phyloP scores from a whole-genome alignment of 192 early-diverging fungal species.

The Coemansia biformis region DNA sequence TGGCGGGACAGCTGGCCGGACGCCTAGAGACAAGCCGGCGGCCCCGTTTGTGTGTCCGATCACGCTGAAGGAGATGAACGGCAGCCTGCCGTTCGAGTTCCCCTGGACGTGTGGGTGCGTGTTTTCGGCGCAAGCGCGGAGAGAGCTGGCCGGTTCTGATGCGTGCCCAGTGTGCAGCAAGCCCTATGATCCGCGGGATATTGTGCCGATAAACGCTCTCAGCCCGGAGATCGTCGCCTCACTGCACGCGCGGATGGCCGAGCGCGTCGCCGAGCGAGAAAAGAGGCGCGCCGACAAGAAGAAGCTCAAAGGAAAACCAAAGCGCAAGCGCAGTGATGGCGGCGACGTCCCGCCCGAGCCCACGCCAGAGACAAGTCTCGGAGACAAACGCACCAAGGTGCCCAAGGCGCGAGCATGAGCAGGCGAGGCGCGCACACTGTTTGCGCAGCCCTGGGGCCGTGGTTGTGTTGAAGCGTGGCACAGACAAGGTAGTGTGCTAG shows the following conservation, averaged over 20 bases:
- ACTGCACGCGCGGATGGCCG: slow-evolving; percentile 11
- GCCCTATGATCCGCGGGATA: slow-evolving; percentile 8
- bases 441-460: too few relatives aligned
- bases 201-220: slow-evolving; percentile 33
- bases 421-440: too few relatives aligned
- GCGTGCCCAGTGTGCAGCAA: slow-evolving; percentile 21
- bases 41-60: slow-evolving; percentile 46
- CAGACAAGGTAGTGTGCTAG: too few relatives aligned
- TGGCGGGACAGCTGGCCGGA: too few relatives aligned
- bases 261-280: slow-evolving; percentile 4
- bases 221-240: slow-evolving; percentile 12
- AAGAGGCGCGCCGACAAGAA: background rate
- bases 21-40: slow-evolving; percentile 14
- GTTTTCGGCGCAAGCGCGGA: slow-evolving; percentile 33
- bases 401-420: background rate
- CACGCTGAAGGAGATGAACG: slow-evolving; percentile 50
- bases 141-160: slow-evolving; percentile 15
- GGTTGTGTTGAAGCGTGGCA: too few relatives aligned
- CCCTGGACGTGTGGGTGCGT: slow-evolving; percentile 47
- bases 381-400: background rate
- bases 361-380: background rate
- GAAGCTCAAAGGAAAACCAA: background rate
- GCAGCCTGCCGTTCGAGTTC: slow-evolving; percentile 38
- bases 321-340: slow-evolving; percentile 4
- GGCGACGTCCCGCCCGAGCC: background rate